These are phyloP conservation scores for Beauveria asiatica DNA, from an alignment of 2,329 filamentous ascomycete species.

Conservation along the genomic window DNA sequence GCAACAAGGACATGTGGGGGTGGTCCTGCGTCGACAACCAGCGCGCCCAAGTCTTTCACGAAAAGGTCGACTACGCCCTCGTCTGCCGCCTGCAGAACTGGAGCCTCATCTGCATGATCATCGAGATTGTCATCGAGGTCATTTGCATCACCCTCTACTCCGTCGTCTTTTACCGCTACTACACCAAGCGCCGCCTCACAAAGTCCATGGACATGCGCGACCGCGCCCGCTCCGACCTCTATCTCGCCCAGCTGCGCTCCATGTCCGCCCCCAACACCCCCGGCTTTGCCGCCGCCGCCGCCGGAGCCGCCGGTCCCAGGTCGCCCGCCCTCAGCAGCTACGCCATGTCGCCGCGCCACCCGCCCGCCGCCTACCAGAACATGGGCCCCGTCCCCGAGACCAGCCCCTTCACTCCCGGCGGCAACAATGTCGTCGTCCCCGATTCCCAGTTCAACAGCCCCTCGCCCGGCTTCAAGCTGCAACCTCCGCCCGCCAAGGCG, in stretches of 20 bases:
- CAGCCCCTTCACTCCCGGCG: slow-evolving; percentile 42
- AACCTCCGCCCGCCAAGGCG: slow-evolving; percentile 72
- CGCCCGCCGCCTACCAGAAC: slow-evolving; percentile 47
- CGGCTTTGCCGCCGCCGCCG: slow-evolving; percentile 44
- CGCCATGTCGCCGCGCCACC: slow-evolving; percentile 53
- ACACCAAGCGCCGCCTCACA: slow-evolving; percentile 87
- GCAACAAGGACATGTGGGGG: slow-evolving; percentile 89
- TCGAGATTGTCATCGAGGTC: slow-evolving; percentile 87
- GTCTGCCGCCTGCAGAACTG: slow-evolving; percentile 91
- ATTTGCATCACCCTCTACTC: slow-evolving; percentile 90
- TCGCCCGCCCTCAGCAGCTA: slow-evolving; percentile 37
- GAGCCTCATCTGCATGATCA: slow-evolving; percentile 92
- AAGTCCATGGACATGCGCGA: slow-evolving; percentile 97
- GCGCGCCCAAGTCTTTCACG: slow-evolving; percentile 64
- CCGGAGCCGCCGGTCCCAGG: slow-evolving; percentile 23
- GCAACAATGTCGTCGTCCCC: slow-evolving; percentile 48
- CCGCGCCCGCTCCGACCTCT: slow-evolving; percentile 87
- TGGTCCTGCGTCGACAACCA: slow-evolving; percentile 95
- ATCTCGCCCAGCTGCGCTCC: slow-evolving; percentile 73
- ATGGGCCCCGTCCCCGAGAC: slow-evolving; percentile 35
- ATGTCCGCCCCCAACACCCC: slow-evolving; percentile 95
- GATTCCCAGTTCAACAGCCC: slow-evolving; percentile 50
- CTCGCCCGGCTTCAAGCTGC: slow-evolving; percentile 65
- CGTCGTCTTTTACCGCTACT: slow-evolving; percentile 94
- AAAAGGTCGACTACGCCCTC: slow-evolving; percentile 80